Evolutionary conservation across 2,329 filamentous ascomycete genomes (phyloP), one percentile per base, ranked within the genome.

Genomic region (Ceratocystis albifundus): DNA sequence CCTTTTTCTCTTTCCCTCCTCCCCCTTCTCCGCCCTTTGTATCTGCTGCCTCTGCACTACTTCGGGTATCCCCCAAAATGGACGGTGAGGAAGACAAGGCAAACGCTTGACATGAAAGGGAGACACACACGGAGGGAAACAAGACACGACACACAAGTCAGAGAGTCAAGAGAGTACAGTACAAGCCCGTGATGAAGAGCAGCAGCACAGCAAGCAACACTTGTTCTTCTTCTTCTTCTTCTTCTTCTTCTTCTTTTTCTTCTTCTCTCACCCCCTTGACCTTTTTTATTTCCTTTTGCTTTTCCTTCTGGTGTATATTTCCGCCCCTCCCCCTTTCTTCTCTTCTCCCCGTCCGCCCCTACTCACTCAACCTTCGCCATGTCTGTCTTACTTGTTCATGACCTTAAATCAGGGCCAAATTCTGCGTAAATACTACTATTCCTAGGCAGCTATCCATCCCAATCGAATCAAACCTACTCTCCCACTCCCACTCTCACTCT

Each of bases 261-360:
- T 41, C 36, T 41, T 41, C 36, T 41, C 36, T 41, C 36, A 12
- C 36, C 36, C 36, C 36, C 36, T 12, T 41, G 15, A 41, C 36
- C 12, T 41, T 41, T 41, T 41, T 17, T 55, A 25, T 25, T 55
- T 55, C 7, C 12, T 55, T 55, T 55, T 55, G 2, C 12, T 55
- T 55, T 55, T 28, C 28, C 50, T 22, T 30, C 50, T 22, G 20
- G 20, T 55, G 50, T 55, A 55, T 55, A 55, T 55, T 55, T 55
- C 50, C 50, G 50, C 50, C 17, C 50, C 50, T 22, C 50, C 17
- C 46, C 46, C 46, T 22, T 48, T 22, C 46, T 48, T 22, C 45
- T 20, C 45, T 46, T 20, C 46, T 22, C 46, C 46, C 25, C 50
- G 4, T 30, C 12, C 20, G 20, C 50, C 50, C 28, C 50, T 28